Evolutionary conservation across 331 rosid species (phyloP).

Genomic region (Malus hybrid): DNA sequence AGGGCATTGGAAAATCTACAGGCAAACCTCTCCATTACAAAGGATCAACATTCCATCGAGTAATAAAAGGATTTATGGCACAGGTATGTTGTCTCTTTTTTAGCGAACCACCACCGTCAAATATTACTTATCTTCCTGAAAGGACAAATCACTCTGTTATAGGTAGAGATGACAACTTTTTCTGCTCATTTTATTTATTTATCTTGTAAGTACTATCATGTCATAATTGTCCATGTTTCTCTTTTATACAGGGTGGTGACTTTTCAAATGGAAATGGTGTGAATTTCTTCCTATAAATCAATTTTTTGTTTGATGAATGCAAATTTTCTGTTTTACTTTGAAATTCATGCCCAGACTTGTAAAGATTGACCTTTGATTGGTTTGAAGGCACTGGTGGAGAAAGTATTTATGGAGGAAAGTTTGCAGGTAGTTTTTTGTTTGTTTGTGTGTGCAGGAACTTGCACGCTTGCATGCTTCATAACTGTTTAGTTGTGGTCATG

Average conservation of each 20-base stretch:
- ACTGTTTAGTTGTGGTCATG: slow-evolving; percentile 4
- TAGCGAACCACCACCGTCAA: background rate
- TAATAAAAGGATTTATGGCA: slow-evolving; percentile 94
- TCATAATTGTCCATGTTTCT: background rate
- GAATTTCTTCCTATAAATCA: slow-evolving; percentile 22
- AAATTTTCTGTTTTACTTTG: slow-evolving; percentile 19
- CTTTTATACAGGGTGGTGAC: slow-evolving; percentile 82
- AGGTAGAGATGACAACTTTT: background rate
- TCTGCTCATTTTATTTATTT: background rate
- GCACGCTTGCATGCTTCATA: background rate
- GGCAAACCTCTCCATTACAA: slow-evolving; percentile 83
- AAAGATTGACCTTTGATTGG: slow-evolving; percentile 35
- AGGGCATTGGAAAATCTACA: slow-evolving; percentile 78
- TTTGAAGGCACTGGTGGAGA: slow-evolving; percentile 95
- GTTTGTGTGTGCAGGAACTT: background rate
- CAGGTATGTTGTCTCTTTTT: slow-evolving; percentile 54
- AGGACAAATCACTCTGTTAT: background rate
- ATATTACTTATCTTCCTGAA: background rate
- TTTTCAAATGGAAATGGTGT: slow-evolving; percentile 87
- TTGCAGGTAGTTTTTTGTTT: slow-evolving; percentile 53
- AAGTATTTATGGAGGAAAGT: slow-evolving; percentile 93
- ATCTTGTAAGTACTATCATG: background rate
- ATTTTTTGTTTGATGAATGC: slow-evolving; percentile 12
- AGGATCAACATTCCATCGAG: slow-evolving; percentile 82
- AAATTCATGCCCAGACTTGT: slow-evolving; percentile 22